phyloP scores from a whole-genome alignment of 805 yeast species.

The Ogataea corticis region DNA sequence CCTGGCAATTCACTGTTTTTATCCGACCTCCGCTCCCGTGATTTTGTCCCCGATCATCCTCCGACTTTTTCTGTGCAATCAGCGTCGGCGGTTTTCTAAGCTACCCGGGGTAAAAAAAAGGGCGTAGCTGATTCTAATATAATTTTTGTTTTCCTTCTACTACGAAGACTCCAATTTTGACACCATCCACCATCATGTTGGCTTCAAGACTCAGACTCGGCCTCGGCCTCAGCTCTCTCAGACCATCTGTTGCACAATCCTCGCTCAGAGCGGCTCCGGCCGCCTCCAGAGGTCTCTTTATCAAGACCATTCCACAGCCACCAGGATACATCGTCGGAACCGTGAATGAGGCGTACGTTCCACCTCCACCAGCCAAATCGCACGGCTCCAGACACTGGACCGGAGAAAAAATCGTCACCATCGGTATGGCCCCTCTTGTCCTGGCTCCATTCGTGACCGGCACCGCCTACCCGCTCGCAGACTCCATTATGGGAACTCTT shows the following conservation, averaged over 20 bases:
- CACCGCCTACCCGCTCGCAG: slow-evolving; percentile 52
- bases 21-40: background rate
- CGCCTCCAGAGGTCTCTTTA: slow-evolving; percentile 19
- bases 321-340: slow-evolving; percentile 73
- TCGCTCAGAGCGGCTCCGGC: slow-evolving; percentile 14
- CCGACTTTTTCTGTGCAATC: slow-evolving; percentile 10
- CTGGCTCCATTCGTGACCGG: slow-evolving; percentile 62
- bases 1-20: background rate
- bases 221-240: slow-evolving; percentile 12
- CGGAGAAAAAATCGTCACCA: slow-evolving; percentile 59
- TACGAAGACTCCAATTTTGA: background rate
- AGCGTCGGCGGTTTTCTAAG: slow-evolving; percentile 11
- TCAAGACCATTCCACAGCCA: slow-evolving; percentile 52
- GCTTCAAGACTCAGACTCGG: slow-evolving; percentile 27
- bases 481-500: slow-evolving; percentile 55
- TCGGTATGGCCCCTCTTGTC: slow-evolving; percentile 63
- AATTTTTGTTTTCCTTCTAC: background rate
- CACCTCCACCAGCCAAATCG: slow-evolving; percentile 52
- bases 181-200: background rate
- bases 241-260: background rate
- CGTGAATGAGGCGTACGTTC: slow-evolving; percentile 69
- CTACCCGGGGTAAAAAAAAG: slow-evolving; percentile 6
- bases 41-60: background rate
- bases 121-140: too few relatives aligned
- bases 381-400: slow-evolving; percentile 80